phyloP scores from a whole-genome alignment of 176 grass and related monocot genomes.

The Coix lacrymajobi region DNA sequence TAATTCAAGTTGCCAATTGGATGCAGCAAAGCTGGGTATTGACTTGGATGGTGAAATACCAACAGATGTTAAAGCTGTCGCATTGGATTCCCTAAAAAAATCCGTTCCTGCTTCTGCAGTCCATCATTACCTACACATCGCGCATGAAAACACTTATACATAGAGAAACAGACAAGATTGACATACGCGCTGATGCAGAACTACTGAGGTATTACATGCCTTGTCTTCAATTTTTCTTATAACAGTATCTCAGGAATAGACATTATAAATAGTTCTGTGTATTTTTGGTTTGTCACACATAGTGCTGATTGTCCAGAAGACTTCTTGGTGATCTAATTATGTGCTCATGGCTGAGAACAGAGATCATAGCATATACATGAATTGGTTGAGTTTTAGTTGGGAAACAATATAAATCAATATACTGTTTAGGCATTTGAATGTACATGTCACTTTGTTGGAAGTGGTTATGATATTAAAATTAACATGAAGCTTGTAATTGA shows the following conservation, averaged over 20 bases:
- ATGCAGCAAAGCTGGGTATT: slow-evolving; percentile 74
- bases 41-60: slow-evolving; percentile 88
- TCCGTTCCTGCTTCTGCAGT: slow-evolving; percentile 74
- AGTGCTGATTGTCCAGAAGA: not conserved
- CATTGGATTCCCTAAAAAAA: slow-evolving; percentile 76
- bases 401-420: slow-evolving; percentile 17
- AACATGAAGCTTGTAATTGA: not conserved
- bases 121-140: slow-evolving; percentile 66
- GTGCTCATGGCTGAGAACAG: slow-evolving; percentile 1
- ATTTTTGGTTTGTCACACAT: not conserved
- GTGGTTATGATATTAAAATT: not conserved
- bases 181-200: slow-evolving; percentile 91
- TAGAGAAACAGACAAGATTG: slow-evolving; percentile 94
- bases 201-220: slow-evolving; percentile 70
- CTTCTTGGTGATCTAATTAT: not conserved
- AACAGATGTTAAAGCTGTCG: slow-evolving; percentile 72
- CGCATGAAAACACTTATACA: slow-evolving; percentile 73
- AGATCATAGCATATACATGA: not conserved
- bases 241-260: slow-evolving; percentile 18
- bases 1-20: slow-evolving; percentile 74
- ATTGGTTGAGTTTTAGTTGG: not conserved
- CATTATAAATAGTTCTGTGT: not conserved
- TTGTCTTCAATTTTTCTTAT: slow-evolving; percentile 3
- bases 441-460: not conserved
- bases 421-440: not conserved